Base-by-base conservation (phyloP, 2,329 filamentous ascomycete genomes). In the Trichoderma koningii region DNA sequence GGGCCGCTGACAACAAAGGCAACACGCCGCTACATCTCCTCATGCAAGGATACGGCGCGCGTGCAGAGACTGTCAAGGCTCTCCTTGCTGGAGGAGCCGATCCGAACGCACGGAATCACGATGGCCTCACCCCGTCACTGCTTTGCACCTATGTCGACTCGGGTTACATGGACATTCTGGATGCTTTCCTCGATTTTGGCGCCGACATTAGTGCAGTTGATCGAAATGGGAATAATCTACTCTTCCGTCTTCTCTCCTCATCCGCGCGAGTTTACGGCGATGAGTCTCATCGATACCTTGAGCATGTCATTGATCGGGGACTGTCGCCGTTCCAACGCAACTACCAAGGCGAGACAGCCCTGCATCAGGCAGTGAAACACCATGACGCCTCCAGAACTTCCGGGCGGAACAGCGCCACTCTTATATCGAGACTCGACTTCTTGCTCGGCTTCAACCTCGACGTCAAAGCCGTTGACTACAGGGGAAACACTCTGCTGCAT, bases 401-500 rank as follows among this genome's bases (percentile, higher is more conserved):
- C 30, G 12, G 41, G 44, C 1, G 4, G 26, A 7, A 1, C 21
- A 21, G 14, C 5, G 3, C 5, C 1, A 3, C 41, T 30, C 14
- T n/a, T 3, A 63, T 15, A 15, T 42, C 69, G 2, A 61, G 68
- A 1, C 57, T 70, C 5, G 50, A 69, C 3, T 10, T 69, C 9
- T 12, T 44, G 1, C 26, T 62, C 0, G 67, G 67, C 1, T 55
- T 70, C 0, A 63, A 70, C n/a, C 42, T 65, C 23, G 56, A 65
- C 17, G 3, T 66, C 1, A 55, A 68, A 0, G 67, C 63, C 3
- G 55, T 69, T 2, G 72, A 73, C 30, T 21, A 65, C n/a, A 7
- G 28, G 0, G 71, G 71, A 3, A 72, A 73, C n/a, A 55, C 19
- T 15, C 62, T 72, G 0, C 67, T 73, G 7, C 71, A 74, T 59